Conservation (phyloP, 192 early-diverging fungal genomes). For the Coemansia sp. region DNA sequence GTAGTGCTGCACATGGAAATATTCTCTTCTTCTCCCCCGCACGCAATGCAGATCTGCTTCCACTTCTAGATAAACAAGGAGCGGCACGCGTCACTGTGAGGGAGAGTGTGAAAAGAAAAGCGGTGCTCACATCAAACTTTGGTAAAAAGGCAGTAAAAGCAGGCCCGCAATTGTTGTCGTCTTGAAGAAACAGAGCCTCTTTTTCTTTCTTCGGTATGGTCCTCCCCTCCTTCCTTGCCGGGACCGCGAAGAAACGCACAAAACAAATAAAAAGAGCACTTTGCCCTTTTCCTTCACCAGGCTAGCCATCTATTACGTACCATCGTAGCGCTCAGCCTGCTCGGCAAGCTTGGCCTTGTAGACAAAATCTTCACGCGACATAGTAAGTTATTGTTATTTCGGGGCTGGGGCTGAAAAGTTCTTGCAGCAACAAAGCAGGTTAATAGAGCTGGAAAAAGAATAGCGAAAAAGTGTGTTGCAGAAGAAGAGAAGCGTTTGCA, state of each 20-base stretch:
- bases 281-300: too few relatives aligned
- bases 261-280: neutral
- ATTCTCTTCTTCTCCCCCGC: neutral
- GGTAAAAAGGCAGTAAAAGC: neutral
- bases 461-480: neutral
- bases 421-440: neutral
- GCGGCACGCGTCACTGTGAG: too few relatives aligned
- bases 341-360: conserved; percentile 99
- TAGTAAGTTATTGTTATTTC: conserved; percentile 8
- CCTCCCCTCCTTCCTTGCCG: too few relatives aligned
- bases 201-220: too few relatives aligned
- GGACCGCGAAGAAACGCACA: neutral
- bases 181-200: neutral
- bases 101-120: too few relatives aligned
- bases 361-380: conserved; percentile 74
- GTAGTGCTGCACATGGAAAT: too few relatives aligned
- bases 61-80: neutral
- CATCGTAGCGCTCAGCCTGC: conserved; percentile 99
- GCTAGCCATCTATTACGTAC: conserved; percentile 56
- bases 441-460: conserved; percentile 9
- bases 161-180: neutral
- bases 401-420: conserved; percentile 1
- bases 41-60: neutral
- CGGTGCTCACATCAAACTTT: too few relatives aligned
- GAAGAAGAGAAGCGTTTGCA: conserved; percentile 1